phyloP scores from a whole-genome alignment of 2,329 filamentous ascomycete species.

The Paecilomyces niveus region DNA sequence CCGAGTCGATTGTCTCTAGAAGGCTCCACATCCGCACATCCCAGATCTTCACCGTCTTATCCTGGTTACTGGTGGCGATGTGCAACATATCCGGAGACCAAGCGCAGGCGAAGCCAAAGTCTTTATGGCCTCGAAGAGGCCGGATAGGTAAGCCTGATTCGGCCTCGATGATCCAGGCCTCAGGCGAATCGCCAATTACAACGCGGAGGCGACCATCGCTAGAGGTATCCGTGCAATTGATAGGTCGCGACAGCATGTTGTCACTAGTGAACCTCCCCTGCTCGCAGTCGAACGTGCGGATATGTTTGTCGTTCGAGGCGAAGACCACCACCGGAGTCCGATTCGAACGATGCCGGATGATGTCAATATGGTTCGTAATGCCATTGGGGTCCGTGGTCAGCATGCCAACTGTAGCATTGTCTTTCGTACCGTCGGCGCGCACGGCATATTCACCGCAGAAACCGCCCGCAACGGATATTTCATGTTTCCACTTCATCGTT shows the following conservation, averaged over 20 bases:
- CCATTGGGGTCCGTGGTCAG: conserved; percentile 45
- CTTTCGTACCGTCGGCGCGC: conserved; percentile 29
- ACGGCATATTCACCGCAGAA: conserved; percentile 53
- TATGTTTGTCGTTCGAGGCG: conserved; percentile 50
- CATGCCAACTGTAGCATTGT: conserved; percentile 33
- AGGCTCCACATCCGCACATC: conserved; percentile 36
- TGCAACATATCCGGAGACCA: conserved; percentile 43
- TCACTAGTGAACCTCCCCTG: conserved; percentile 35
- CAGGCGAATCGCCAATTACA: conserved; percentile 36
- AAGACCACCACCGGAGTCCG: conserved; percentile 46
- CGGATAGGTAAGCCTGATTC: conserved; percentile 35
- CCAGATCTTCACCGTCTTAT: conserved; percentile 41
- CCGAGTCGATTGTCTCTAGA: conserved; percentile 34
- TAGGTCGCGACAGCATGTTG: conserved; percentile 30
- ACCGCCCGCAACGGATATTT: conserved; percentile 49
- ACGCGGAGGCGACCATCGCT: conserved; percentile 37
- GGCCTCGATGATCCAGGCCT: conserved; percentile 36
- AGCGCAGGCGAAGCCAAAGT: conserved; percentile 40
- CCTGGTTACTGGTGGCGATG: conserved; percentile 40
- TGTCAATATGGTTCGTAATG: conserved; percentile 54
- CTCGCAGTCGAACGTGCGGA: conserved; percentile 48
- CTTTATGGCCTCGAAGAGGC: conserved; percentile 32
- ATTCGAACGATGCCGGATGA: conserved; percentile 42
- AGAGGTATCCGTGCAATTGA: conserved; percentile 41
- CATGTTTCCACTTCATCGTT: conserved; percentile 44